phyloP scores from a whole-genome alignment of 2,329 filamentous ascomycete genomes.

The Metarhizium album region DNA sequence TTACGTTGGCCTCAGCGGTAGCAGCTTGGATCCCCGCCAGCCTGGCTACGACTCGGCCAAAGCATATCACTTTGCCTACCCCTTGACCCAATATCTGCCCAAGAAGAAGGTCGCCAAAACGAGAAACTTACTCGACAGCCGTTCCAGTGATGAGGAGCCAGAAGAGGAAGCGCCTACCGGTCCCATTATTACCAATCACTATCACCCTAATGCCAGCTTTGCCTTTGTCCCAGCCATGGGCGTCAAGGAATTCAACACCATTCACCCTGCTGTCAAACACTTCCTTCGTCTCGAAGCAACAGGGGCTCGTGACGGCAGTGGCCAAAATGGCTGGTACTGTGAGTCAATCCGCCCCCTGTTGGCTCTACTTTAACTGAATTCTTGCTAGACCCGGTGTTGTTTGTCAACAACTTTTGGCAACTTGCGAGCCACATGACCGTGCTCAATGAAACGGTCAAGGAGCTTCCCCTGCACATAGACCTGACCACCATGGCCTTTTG shows the following conservation, averaged over 20 bases:
- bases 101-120: slow-evolving; percentile 88
- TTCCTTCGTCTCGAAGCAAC: slow-evolving; percentile 71
- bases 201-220: slow-evolving; percentile 89
- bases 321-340: slow-evolving; percentile 86
- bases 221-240: slow-evolving; percentile 77
- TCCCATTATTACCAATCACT: slow-evolving; percentile 73
- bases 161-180: slow-evolving; percentile 43
- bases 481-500: slow-evolving; percentile 74
- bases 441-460: slow-evolving; percentile 79
- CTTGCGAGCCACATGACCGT: slow-evolving; percentile 82
- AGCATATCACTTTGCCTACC: slow-evolving; percentile 75
- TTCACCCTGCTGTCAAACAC: slow-evolving; percentile 65
- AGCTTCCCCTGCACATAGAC: slow-evolving; percentile 71
- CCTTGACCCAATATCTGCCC: slow-evolving; percentile 78
- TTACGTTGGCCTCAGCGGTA: slow-evolving; percentile 69
- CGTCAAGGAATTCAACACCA: slow-evolving; percentile 50
- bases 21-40: slow-evolving; percentile 63
- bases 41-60: slow-evolving; percentile 61
- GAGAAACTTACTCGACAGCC: slow-evolving; percentile 66
- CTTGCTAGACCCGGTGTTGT: slow-evolving; percentile 61
- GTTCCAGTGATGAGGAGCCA: slow-evolving; percentile 33
- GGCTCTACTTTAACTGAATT: slow-evolving; percentile 9
- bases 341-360: slow-evolving; percentile 15
- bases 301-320: slow-evolving; percentile 70
- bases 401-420: slow-evolving; percentile 96